Evolutionary conservation across 192 early-diverging fungal genomes (phyloP), one percentile per base, ranked within the genome.

Genomic region (Backusella liffmaniae): DNA sequence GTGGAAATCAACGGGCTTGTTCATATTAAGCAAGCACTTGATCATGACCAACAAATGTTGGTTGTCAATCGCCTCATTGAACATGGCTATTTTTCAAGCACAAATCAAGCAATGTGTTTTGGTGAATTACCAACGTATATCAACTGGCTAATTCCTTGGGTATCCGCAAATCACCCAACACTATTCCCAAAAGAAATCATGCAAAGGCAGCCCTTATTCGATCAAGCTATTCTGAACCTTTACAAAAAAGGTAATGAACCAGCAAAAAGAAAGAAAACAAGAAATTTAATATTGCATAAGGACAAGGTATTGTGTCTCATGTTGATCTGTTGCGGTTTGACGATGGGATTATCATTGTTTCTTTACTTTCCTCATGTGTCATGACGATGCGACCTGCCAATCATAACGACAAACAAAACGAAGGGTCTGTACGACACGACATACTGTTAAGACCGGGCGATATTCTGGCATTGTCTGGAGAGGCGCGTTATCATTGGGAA

Each of bases 31-130:
- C 42, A 82, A 30, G 73, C 76, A 35, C 73, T 85, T 41, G 44
- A 62, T 42, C 78, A 85, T 41, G 23, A 66, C 21, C 49, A 83
- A 65, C 84, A 85, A 76, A 82, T 67, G 62, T 21, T 18, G 16
- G 42, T 85, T 8, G 30, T 80, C 16, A 32, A 76, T 10, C 74
- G 30, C 0, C 73, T 85, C 15, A 71, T 83, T 53, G 51, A 74
- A 32, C 18, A 65, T 0, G 44, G 73, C n/a, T 75, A 73, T 21
- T 85, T 85, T 69, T 56, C 44, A 15, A 9, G 49, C 9, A 53
- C 49, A 4, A 88, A 88, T 66, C 86, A 88, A 62, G 83, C 83
- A 56, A 88, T 88, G 86, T 75, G 78, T 30, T 88, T 86, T 80
- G 86, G 86, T 2, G 8, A 77, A 30, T 79, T 80, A 6, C 77